Evolutionary conservation across 2,329 filamentous ascomycete genomes (phyloP).

Genomic region (Aspergillus udagawae): DNA sequence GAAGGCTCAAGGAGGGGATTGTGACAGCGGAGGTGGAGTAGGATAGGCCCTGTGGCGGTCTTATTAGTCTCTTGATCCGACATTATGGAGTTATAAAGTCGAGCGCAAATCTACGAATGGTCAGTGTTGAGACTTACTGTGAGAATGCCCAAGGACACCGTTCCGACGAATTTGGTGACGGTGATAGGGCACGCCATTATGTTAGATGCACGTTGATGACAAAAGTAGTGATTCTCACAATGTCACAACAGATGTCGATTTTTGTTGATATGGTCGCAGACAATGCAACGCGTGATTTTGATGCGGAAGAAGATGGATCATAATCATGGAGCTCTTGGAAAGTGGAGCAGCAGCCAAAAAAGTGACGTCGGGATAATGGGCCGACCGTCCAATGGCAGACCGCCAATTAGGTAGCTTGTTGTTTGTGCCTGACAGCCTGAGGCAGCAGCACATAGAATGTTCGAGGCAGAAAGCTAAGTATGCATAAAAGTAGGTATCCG

Average conservation of each 20-base stretch:
- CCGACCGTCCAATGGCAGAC: background rate
- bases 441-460: background rate
- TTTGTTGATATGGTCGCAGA: background rate
- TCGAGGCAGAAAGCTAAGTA: background rate
- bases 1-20: slow-evolving; percentile 73
- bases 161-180: slow-evolving; percentile 87
- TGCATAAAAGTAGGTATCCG: background rate
- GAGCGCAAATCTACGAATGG: too few species aligned
- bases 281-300: background rate
- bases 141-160: slow-evolving; percentile 79
- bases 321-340: background rate
- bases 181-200: slow-evolving; percentile 69
- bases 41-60: slow-evolving; percentile 67
- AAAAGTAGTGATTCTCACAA: background rate
- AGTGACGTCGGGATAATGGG: slow-evolving; percentile 1
- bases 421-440: background rate
- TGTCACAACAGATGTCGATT: background rate
- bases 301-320: background rate
- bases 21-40: slow-evolving; percentile 76
- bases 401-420: background rate
- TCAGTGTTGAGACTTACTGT: slow-evolving; percentile 59
- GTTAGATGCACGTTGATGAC: background rate
- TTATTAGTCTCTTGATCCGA: slow-evolving; percentile 6
- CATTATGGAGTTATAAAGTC: background rate
- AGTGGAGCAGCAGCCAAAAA: background rate